These are phyloP conservation scores for Chlamydomonas applanata DNA, from an alignment of 139 green algal species.

Conservation along the genomic window DNA sequence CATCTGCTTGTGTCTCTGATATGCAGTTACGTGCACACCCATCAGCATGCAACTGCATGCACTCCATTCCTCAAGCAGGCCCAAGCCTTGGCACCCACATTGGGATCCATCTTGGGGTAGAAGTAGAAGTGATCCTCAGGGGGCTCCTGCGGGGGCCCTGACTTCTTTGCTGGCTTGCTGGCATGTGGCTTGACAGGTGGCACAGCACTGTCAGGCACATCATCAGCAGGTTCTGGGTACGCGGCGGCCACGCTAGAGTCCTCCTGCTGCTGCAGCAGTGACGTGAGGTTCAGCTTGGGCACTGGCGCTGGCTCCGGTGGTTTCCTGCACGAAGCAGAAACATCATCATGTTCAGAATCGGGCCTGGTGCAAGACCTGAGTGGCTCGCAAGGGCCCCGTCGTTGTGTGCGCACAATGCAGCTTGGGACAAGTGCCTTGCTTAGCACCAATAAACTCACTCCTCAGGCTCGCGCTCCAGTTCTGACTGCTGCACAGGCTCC, in stretches of 20 bases:
- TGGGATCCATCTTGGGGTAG: conserved; percentile 30
- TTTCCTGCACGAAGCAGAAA: not conserved
- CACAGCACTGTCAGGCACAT: not conserved
- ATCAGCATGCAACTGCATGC: not conserved
- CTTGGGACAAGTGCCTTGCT: not conserved
- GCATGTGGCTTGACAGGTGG: not conserved
- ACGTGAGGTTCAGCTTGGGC: conserved; percentile 11
- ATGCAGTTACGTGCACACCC: not conserved
- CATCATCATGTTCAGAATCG: too few relatives aligned
- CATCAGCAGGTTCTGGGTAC: not conserved
- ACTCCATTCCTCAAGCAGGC: conserved; percentile 1
- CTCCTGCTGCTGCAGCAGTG: conserved; percentile 14
- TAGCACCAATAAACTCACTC: not conserved
- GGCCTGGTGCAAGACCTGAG: too few relatives aligned
- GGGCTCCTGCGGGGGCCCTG: conserved; percentile 10
- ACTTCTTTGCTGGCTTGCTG: conserved; percentile 16
- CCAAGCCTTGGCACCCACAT: conserved; percentile 6
- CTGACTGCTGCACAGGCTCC: not conserved
- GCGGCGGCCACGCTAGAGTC: not conserved
- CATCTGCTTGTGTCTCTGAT: not conserved
- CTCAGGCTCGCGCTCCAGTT: too few relatives aligned
- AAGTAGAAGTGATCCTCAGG: conserved; percentile 43
- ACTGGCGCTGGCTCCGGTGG: not conserved
- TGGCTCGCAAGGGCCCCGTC: too few relatives aligned
- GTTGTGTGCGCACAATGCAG: too few relatives aligned